These are phyloP conservation scores for Aspergillus niger DNA, from an alignment of 2,329 filamentous ascomycete genomes.

Conservation along the genomic window DNA sequence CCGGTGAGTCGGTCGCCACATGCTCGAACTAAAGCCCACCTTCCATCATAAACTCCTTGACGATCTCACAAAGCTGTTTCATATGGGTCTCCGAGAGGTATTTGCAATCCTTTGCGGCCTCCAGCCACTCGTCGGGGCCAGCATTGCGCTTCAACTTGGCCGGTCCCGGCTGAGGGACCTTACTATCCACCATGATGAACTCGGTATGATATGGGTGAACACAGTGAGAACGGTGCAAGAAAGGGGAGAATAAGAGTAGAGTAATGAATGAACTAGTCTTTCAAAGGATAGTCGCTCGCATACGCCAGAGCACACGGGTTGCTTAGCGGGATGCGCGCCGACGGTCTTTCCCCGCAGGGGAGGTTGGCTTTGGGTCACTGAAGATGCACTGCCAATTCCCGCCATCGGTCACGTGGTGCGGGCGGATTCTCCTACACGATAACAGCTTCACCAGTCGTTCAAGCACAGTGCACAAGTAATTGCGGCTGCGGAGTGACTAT, in stretches of 20 bases:
- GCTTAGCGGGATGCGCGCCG: constrained; percentile 1
- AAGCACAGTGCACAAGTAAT: neutral
- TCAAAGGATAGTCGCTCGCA: neutral
- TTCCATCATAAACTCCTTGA: constrained; percentile 99
- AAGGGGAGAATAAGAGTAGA: neutral
- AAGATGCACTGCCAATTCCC: neutral
- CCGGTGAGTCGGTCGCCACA: neutral
- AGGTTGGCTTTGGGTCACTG: neutral
- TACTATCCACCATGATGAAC: constrained; percentile 47
- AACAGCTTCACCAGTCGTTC: neutral
- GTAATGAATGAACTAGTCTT: neutral
- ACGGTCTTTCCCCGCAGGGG: constrained; percentile 7
- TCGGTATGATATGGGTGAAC: neutral
- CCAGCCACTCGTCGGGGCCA: constrained; percentile 92
- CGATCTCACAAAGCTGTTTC: constrained; percentile 98
- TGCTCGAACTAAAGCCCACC: constrained; percentile 53
- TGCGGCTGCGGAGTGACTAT: neutral
- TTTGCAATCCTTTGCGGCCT: constrained; percentile 94
- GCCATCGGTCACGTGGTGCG: neutral
- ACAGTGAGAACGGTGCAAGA: neutral
- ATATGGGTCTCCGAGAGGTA: constrained; percentile 94
- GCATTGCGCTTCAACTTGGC: constrained; percentile 81
- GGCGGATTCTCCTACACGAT: neutral
- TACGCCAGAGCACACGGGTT: constrained; percentile 1
- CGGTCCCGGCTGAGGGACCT: constrained; percentile 85